Base-by-base conservation (phyloP, 2,329 filamentous ascomycete genomes). In the Exophiala mesophila region DNA sequence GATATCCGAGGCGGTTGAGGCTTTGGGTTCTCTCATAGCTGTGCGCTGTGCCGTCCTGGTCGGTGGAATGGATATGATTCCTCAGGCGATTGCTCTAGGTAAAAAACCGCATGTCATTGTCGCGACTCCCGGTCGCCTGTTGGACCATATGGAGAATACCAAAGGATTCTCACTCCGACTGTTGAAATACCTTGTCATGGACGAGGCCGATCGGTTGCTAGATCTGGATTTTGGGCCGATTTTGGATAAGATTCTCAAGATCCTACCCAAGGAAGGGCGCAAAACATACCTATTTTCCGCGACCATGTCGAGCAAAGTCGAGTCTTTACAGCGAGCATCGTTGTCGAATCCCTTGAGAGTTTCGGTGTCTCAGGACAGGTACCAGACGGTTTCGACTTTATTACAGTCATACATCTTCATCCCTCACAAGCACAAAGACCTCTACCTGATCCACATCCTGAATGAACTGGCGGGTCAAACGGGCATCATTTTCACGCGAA, bases 21-120 rank as follows among this genome's bases (percentile, higher is more conserved):
- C 86, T 0, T 75, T 98, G 1, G 89, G 90, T 4, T 82, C 85
- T 7, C 72, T 88, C 19, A 96, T 98, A 55, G 84, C 82, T n/a
- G 83, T 97, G 26, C 80, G 88, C 58, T 88, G 82, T 58, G 83
- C 86, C 5, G 82, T 90, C 12, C 80, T 98, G 31, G 86, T 97
- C 1, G 92, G 92, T 57, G 92, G 92, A 31, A 82, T 97, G 73
- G 90, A 97, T 53, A 96, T 96, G 87, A 85, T 96, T 1, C 78
- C 86, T 0, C 92, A 98, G 63, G 68, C 85, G 1, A 94, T 98
- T 51, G 85, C 89, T 0, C 76, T 98, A 1, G 88, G 85, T n/a
- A 96, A 95, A 74, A 90, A 90, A 57, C 92, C 92, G 5, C 92
- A 98, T 59, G 82, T 98, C 17, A 73, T 97, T 16, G 89, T 97